phyloP scores from a whole-genome alignment of 148 eudicot genomes.

The Vaccinium myrtillus region DNA sequence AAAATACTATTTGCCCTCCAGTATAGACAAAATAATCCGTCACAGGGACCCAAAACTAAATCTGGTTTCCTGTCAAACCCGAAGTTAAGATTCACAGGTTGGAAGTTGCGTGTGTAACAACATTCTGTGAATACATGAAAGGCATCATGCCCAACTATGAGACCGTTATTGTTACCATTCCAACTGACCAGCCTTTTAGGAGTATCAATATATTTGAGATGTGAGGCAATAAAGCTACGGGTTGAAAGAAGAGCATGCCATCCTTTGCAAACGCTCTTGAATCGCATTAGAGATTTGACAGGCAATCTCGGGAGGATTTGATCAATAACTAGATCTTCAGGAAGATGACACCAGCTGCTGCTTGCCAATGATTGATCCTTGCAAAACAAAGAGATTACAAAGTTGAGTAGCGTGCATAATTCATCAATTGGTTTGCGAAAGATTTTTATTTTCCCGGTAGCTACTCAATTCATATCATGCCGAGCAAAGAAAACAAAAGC shows the following conservation, averaged over 20 bases:
- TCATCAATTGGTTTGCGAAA: too few relatives aligned
- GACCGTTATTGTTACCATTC: neutral
- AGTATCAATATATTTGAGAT: neutral
- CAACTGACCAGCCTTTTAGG: neutral
- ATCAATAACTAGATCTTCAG: neutral
- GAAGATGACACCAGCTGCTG: too few relatives aligned
- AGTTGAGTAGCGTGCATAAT: too few relatives aligned
- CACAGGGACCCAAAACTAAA: conserved; percentile 3
- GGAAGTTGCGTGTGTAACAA: neutral
- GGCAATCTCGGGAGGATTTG: too few relatives aligned
- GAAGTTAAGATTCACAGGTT: neutral
- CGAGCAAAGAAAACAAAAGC: too few relatives aligned
- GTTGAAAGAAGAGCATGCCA: neutral
- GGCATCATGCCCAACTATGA: neutral
- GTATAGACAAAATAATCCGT: neutral
- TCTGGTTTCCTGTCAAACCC: neutral
- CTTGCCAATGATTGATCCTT: neutral
- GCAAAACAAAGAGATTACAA: neutral
- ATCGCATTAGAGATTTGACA: too few relatives aligned
- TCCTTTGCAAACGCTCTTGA: too few relatives aligned
- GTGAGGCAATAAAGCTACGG: neutral
- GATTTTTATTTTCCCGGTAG: too few relatives aligned
- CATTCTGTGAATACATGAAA: neutral
- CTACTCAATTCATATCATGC: too few relatives aligned
- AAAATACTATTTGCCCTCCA: neutral